Conservation (phyloP, 148 eudicot species). For the Mesembryanthemum crystallinum region DNA sequence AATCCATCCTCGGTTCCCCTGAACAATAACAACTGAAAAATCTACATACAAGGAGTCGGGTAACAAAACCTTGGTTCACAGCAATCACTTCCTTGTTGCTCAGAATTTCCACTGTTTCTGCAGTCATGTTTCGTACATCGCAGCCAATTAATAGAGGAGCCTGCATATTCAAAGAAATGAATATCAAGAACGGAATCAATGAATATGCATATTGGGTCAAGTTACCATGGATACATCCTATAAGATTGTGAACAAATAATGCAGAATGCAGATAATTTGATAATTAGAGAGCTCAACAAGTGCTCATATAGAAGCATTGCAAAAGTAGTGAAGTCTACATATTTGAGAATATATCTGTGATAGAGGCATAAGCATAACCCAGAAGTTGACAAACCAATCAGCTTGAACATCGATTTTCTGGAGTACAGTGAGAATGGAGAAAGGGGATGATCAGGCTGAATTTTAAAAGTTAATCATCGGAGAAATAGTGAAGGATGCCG, state of each 20-base stretch:
- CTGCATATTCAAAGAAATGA: conserved; percentile 36
- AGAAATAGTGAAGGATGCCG: background rate
- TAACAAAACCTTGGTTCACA: conserved; percentile 77
- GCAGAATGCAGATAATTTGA: background rate
- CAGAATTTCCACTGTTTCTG: conserved; percentile 74
- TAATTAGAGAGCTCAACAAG: background rate
- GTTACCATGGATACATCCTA: background rate
- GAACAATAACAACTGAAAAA: background rate
- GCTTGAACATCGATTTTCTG: background rate
- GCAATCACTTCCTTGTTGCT: conserved; percentile 82
- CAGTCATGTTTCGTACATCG: conserved; percentile 86
- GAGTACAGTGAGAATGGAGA: background rate
- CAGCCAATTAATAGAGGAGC: conserved; percentile 93
- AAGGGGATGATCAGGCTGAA: background rate
- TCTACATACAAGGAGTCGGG: background rate
- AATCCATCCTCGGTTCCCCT: background rate
- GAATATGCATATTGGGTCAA: background rate
- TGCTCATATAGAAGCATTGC: background rate
- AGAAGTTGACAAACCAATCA: background rate
- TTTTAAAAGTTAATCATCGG: background rate
- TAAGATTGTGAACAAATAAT: background rate
- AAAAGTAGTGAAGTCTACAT: too few species aligned
- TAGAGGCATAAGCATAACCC: background rate
- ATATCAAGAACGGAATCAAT: background rate
- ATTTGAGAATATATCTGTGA: too few species aligned